These are phyloP conservation scores for Chaetomium fimeti DNA, from an alignment of 495 filamentous ascomycete genomes.

Conservation along the genomic window DNA sequence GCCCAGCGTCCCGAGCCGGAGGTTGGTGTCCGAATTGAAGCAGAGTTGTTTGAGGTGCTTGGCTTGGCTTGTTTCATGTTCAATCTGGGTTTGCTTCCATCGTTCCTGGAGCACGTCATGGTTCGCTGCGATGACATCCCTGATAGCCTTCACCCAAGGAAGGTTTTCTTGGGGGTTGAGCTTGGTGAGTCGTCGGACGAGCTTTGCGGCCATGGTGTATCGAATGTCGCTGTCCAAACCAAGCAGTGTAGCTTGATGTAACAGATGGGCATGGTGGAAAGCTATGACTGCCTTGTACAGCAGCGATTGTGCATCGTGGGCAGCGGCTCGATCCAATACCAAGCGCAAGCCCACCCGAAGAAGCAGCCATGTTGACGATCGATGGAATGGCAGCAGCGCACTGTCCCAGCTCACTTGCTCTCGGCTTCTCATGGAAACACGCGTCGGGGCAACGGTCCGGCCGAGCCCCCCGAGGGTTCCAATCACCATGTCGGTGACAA, in stretches of 20 bases:
- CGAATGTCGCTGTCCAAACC: conserved; percentile 37
- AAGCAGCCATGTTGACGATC: conserved; percentile 61
- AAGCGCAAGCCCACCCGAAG: conserved; percentile 56
- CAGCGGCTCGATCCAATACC: conserved; percentile 16
- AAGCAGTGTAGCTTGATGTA: conserved; percentile 29
- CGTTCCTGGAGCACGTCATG: not conserved
- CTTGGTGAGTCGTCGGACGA: conserved; percentile 51
- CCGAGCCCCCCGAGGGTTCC: conserved; percentile 49
- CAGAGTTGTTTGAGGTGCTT: conserved; percentile 3
- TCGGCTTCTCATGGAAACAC: conserved; percentile 57
- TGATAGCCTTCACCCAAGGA: conserved; percentile 10
- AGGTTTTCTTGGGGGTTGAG: conserved; percentile 23
- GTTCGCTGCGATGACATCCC: not conserved
- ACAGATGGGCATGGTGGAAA: conserved; percentile 47
- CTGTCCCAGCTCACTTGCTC: conserved; percentile 58
- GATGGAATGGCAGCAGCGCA: conserved; percentile 48
- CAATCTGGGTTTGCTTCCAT: conserved; percentile 20
- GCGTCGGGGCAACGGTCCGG: conserved; percentile 23
- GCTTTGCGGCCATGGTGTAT: conserved; percentile 51
- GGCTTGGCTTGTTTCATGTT: not conserved
- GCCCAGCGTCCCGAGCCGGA: conserved; percentile 7
- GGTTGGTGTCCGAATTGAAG: conserved; percentile 21
- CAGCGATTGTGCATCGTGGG: conserved; percentile 15
- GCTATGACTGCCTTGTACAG: conserved; percentile 60
- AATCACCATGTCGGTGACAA: conserved; percentile 57